Percentiles rank a stretch among this genome's conserved stretches.
Conservation (phyloP, 2,329 filamentous ascomycete genomes). For the Fusarium tjaetaba region DNA sequence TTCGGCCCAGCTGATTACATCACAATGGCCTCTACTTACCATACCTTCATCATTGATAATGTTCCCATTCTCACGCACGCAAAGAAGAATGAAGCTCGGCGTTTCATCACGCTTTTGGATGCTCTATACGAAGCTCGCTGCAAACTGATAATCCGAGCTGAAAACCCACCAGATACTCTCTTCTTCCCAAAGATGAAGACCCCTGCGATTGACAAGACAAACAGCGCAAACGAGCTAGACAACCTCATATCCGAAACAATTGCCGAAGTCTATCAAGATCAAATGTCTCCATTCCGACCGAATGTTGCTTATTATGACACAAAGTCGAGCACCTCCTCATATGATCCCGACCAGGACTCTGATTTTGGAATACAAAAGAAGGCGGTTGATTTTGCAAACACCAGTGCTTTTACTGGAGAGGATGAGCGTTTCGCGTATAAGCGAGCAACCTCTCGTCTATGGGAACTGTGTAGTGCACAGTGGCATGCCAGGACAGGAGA, state of each 20-base stretch:
- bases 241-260: constrained; percentile 58
- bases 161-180: constrained; percentile 74
- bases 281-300: constrained; percentile 79
- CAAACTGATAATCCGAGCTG: constrained; percentile 76
- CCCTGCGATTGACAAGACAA: not conserved
- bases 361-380: constrained; percentile 58
- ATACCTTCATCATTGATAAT: constrained; percentile 78
- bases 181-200: constrained; percentile 75
- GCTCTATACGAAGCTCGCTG: constrained; percentile 85
- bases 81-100: constrained; percentile 82
- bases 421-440: constrained; percentile 86
- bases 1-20: constrained; percentile 87
- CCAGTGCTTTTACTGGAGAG: constrained; percentile 77
- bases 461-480: constrained; percentile 79
- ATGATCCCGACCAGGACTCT: constrained; percentile 67
- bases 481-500: constrained; percentile 74
- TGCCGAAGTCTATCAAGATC: constrained; percentile 80
- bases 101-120: constrained; percentile 83
- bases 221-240: constrained; percentile 35
- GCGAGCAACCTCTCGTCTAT: constrained; percentile 78
- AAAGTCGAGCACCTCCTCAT: constrained; percentile 56
- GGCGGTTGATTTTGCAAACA: constrained; percentile 73
- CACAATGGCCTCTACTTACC: constrained; percentile 80
- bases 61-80: constrained; percentile 73
- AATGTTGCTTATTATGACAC: constrained; percentile 76